Evolutionary conservation across 352 stramenopile genomes (phyloP), one percentile per base, ranked within the genome.

Genomic region (Phytopythium helicoides): DNA sequence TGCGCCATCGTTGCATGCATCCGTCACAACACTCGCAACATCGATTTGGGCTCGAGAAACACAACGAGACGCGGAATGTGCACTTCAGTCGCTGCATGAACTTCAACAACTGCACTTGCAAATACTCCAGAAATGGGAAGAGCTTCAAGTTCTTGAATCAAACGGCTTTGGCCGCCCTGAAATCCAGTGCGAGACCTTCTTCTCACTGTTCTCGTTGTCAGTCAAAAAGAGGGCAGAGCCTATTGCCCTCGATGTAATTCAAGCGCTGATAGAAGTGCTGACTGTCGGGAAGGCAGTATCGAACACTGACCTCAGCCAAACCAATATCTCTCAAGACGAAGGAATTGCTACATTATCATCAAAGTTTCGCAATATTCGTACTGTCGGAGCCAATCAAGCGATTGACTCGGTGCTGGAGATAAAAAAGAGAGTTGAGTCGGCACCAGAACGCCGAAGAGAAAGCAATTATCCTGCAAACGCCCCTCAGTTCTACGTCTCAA

Each of bases 71-170:
- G 52, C 68, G 0, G 66, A 81, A 21, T 50, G 63, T 16, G 39
- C 74, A 16, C 42, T 87, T 25, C 62, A 68, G 11, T 52, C 71
- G 31, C 63, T 92, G 19, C 53, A 68, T 26, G 56, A 58, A 26
- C 60, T 88, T 3, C 69, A 80, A 49, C 66, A 75, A 45, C 64
- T 86, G 38, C 75, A 89, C 38, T 54, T 79, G n/a, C 68, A 88
- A 37, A 58, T 89, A 19, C 11, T 83, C 11, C 19, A 18, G 22
- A 88, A 82, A 44, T 70, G 56, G 51, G 62, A 69, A 25, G 76
- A 92, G 39, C 53, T 92, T 19, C 66, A 71, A n/a, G 64, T 75
- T 48, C 62, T 57, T 10, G 59, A 23, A 33, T 25, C 37, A 15
- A 39, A 22, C 6, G 37, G 22, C 6, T 14, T 39, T n/a, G 37